Conservation (phyloP, 179 eudicot genomes). For the Carnegiea gigantea region DNA sequence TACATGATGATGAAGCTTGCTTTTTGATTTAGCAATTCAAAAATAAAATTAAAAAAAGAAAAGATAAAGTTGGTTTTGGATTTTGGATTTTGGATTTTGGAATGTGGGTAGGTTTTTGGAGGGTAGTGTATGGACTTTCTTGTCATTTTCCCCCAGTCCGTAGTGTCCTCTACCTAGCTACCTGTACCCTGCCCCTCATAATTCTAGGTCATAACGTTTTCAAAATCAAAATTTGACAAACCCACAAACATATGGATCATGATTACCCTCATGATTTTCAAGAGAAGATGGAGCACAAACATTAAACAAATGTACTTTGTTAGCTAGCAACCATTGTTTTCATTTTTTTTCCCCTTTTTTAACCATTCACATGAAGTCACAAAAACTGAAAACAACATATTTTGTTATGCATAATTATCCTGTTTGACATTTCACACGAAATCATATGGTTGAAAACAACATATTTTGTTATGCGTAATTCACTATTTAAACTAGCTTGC, state of each 20-base stretch:
- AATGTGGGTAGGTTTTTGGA: constrained; percentile 27
- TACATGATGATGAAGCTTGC: constrained; percentile 30
- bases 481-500: no score
- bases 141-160: constrained; percentile 29
- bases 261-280: constrained; percentile 38
- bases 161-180: constrained; percentile 32
- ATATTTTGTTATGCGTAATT: no score
- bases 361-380: neutral
- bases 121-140: constrained; percentile 24
- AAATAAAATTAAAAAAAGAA: neutral
- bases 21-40: constrained; percentile 33
- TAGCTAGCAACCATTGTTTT: constrained; percentile 11
- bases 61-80: constrained; percentile 26
- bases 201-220: neutral
- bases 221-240: constrained; percentile 7
- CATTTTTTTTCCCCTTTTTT: neutral
- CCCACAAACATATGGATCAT: constrained; percentile 25
- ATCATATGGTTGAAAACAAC: neutral
- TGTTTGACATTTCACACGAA: neutral
- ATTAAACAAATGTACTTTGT: constrained; percentile 10
- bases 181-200: constrained; percentile 2
- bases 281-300: constrained; percentile 23
- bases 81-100: constrained; percentile 20
- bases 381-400: neutral
- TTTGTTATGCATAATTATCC: no score